A percentile compares a stretch with the other conserved stretches of the same genome.
Evolutionary conservation across 805 yeast species (phyloP).

Genomic region (Candida rishiriensis): DNA sequence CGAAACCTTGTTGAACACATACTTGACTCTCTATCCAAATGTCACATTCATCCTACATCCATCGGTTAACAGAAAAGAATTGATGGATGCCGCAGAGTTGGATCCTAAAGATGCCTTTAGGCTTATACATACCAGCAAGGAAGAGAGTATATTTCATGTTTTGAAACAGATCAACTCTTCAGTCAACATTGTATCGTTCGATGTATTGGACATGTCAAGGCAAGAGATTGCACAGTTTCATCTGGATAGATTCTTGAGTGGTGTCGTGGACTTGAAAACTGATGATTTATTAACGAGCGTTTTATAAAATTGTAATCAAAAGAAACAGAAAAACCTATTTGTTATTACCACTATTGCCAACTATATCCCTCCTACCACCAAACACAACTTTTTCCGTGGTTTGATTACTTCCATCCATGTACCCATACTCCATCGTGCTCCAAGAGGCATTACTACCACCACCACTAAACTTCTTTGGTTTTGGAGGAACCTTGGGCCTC

Average conservation of each 20-base stretch:
- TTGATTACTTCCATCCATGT: slow-evolving; percentile 54
- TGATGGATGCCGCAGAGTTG: slow-evolving; percentile 16
- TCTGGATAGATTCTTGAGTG: slow-evolving; percentile 21
- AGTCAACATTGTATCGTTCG: slow-evolving; percentile 21
- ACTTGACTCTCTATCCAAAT: slow-evolving; percentile 17
- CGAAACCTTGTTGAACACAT: slow-evolving; percentile 1
- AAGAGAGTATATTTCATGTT: slow-evolving; percentile 49
- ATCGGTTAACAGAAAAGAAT: slow-evolving; percentile 9
- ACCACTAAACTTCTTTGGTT: slow-evolving; percentile 46
- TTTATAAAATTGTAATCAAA: no score
- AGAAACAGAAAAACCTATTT: no score
- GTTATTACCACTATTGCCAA: slow-evolving; percentile 11
- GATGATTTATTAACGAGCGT: slow-evolving; percentile 1
- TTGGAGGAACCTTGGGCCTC: slow-evolving; percentile 49
- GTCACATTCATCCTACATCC: slow-evolving; percentile 28
- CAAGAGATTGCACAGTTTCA: slow-evolving; percentile 19
- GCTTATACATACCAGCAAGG: slow-evolving; percentile 43
- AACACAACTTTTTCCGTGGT: slow-evolving; percentile 49
- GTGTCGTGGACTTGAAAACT: slow-evolving; percentile 16
- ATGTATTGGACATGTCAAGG: slow-evolving; percentile 13
- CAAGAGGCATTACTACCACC: slow-evolving; percentile 36
- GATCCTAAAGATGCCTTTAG: slow-evolving; percentile 24
- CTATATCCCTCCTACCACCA: slow-evolving; percentile 47
- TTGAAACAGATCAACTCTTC: slow-evolving; percentile 40
- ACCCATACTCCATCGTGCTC: slow-evolving; percentile 60